phyloP scores from a whole-genome alignment of 2,329 filamentous ascomycete species.

The Trichophyton simii region DNA sequence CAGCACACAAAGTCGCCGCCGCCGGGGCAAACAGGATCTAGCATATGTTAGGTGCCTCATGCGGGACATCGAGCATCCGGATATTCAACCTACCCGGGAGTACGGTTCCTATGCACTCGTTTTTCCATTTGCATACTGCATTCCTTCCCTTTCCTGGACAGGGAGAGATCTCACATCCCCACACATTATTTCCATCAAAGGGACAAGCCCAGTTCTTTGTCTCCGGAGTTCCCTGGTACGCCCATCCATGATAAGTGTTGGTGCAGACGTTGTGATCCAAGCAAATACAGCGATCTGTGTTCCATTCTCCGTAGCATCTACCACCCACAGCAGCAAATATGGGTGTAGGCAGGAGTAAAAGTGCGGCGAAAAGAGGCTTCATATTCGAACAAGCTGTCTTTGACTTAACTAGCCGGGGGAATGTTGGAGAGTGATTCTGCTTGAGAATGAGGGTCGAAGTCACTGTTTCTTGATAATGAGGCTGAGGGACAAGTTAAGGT shows the following conservation, averaged over 20 bases:
- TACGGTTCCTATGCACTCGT: background rate
- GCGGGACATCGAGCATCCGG: background rate
- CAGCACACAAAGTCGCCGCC: background rate
- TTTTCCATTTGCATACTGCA: background rate
- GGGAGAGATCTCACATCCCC: background rate
- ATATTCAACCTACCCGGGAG: background rate
- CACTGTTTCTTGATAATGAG: background rate
- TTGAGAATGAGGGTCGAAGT: background rate
- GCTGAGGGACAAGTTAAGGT: background rate
- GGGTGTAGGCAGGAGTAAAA: background rate
- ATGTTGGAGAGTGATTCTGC: background rate
- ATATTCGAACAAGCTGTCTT: background rate
- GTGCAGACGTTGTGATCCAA: background rate
- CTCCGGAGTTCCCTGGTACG: background rate
- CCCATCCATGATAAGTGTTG: background rate
- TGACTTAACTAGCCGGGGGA: background rate
- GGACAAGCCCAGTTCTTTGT: background rate
- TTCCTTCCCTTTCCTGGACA: background rate
- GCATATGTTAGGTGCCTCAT: background rate
- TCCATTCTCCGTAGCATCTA: background rate
- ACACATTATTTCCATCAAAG: background rate
- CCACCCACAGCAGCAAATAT: background rate
- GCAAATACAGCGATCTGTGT: background rate
- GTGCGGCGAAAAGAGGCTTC: background rate
- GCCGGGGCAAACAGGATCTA: background rate